Conservation (phyloP, 345 rosid species). For the Eucalyptus cloeziana region DNA sequence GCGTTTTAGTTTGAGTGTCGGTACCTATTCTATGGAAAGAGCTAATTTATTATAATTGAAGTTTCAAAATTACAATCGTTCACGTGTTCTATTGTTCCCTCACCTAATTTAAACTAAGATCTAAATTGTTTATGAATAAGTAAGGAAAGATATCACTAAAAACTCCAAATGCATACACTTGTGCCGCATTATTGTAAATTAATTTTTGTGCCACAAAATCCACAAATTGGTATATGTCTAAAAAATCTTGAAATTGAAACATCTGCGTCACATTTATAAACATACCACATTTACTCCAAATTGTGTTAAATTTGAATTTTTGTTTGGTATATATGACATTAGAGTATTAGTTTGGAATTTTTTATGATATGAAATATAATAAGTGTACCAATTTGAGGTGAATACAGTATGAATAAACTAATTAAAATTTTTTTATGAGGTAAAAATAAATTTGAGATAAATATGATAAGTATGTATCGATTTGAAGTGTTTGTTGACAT, state of each 20-base stretch:
- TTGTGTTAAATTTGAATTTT: too few species aligned
- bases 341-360: background rate
- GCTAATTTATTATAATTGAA: background rate
- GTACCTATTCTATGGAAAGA: background rate
- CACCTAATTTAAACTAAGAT: background rate
- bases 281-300: fast-evolving
- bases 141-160: too few species aligned
- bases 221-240: background rate
- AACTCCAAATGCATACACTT: background rate
- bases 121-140: background rate
- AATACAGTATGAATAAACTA: too few species aligned
- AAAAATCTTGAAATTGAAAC: background rate
- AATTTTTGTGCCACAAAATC: too few species aligned
- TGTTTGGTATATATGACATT: background rate
- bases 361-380: too few species aligned
- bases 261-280: fast-evolving
- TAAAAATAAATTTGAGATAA: background rate
- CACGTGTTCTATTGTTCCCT: background rate
- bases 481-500: too few species aligned
- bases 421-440: too few species aligned
- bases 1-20: background rate
- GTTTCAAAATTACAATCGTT: too few species aligned
- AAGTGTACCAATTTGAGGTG: too few species aligned
- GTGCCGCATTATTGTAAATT: too few species aligned
- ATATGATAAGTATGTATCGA: background rate